A percentile compares a stretch with the other conserved stretches of the same genome.
These are phyloP conservation scores for Aspergillus viridinutans DNA, from an alignment of 2,329 filamentous ascomycete genomes.

Conservation along the genomic window DNA sequence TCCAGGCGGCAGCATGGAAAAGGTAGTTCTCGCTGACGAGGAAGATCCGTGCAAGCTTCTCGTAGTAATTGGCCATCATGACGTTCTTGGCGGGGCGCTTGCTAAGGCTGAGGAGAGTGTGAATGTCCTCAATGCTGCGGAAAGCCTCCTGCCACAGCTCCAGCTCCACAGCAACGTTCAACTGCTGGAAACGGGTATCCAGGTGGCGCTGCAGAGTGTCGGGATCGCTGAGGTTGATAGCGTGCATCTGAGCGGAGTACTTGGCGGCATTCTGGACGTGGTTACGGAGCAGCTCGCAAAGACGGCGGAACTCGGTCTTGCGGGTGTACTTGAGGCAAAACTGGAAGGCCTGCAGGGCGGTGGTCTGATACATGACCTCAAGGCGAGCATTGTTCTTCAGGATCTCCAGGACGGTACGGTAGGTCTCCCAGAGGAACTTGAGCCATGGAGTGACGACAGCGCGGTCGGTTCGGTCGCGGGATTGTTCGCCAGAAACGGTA, in stretches of 20 bases:
- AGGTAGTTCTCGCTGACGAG: conserved; percentile 98
- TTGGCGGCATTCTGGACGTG: conserved; percentile 99
- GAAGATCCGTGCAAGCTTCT: conserved; percentile 98
- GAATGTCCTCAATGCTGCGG: conserved; percentile 97
- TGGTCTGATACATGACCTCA: conserved; percentile 97
- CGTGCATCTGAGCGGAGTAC: conserved; percentile 98
- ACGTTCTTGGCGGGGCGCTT: conserved; percentile 97
- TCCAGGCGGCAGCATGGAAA: conserved; percentile 97
- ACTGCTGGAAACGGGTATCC: conserved; percentile 96
- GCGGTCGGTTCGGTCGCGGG: conserved; percentile 92
- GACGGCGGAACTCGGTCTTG: conserved; percentile 98
- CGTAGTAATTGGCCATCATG: conserved; percentile 99
- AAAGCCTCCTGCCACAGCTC: conserved; percentile 99
- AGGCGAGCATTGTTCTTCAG: conserved; percentile 98
- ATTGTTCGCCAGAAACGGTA: conserved; percentile 96
- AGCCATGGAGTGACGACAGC: conserved; percentile 98
- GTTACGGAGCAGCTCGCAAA: conserved; percentile 96
- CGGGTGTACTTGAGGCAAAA: conserved; percentile 97
- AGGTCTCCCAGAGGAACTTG: conserved; percentile 99
- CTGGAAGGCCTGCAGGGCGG: conserved; percentile 95
- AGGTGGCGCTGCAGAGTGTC: conserved; percentile 96
- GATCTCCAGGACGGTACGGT: conserved; percentile 96
- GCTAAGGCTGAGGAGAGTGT: conserved; percentile 94
- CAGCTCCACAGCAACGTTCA: conserved; percentile 95
- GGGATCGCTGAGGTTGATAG: conserved; percentile 96